Evolutionary conservation across 495 filamentous ascomycete genomes (phyloP), one percentile per base, ranked within the genome.

Genomic region (Pyronema domesticum): DNA sequence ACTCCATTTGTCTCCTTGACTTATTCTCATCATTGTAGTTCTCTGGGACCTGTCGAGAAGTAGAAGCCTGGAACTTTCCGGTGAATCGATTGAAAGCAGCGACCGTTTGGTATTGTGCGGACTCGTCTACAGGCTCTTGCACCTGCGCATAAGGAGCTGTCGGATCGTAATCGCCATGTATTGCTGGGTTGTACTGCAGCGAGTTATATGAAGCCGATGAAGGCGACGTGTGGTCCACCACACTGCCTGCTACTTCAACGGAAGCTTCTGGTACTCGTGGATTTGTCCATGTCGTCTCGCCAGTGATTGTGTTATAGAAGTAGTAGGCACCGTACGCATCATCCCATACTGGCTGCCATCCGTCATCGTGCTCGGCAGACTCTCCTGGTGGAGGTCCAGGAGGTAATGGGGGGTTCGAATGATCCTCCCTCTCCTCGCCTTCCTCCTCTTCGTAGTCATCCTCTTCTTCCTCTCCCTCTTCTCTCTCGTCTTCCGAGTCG

Each of bases 151-250:
- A 98, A 66, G 85, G 80, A 5, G 91, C 91, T 36, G 78, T 89
- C 14, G 88, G 88, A 62, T 98, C 89, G 71, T 95, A 98, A 68
- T 84, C 81, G 56, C 91, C 91, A 66, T 98, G 91, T 46, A 98
- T 89, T 19, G 86, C 83, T 2, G 91, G 91, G 62, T 95, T 91
- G 71, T 98, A 98, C 10, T 57, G 60, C 48, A 64, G 58, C 13
- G 49, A 48, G 19, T 62, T 56, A 13, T 50, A 36, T 11, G 47
- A 10, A 10, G 47, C 30, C 9, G 47, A 23, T 14, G 50, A 40
- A n/a, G 55, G 63, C 52, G 57, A 35, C 4, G 17, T 59, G 51
- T 34, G 48, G 56, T 44, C 23, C 58, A 40, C 63, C 58, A 45
- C 37, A 19, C 34, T 43, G 11, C 55, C 52, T 7, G 55, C 53